Evolutionary conservation across 139 green algal genomes (phyloP).

Genomic region (Gonium pectorale): DNA sequence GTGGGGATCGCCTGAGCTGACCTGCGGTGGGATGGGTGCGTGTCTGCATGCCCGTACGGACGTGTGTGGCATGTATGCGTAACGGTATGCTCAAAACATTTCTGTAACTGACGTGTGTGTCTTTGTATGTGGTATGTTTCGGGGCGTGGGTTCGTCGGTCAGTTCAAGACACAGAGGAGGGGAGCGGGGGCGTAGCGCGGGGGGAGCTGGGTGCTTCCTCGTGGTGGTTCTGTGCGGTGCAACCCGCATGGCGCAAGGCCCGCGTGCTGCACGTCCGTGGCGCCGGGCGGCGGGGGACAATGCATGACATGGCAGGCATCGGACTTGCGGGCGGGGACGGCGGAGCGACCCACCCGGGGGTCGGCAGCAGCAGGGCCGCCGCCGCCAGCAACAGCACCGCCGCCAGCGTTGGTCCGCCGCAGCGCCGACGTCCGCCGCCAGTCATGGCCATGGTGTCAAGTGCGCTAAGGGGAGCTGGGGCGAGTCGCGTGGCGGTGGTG

Average conservation of each 20-base stretch:
- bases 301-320: background rate
- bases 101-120: no score
- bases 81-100: background rate
- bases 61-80: background rate
- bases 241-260: background rate
- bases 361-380: background rate
- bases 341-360: background rate
- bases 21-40: background rate
- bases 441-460: background rate
- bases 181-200: background rate
- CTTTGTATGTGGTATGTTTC: no score
- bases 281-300: no score
- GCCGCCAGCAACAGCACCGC: slow-evolving; percentile 2
- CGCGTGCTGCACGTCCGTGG: background rate
- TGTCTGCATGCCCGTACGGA: background rate
- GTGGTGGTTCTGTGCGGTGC: background rate
- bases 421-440: background rate
- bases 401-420: background rate
- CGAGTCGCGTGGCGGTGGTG: background rate
- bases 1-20: background rate
- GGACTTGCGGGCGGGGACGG: no score
- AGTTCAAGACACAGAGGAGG: background rate
- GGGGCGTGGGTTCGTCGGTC: background rate
- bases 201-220: background rate
- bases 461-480: background rate